Conservation (phyloP, 2,329 filamentous ascomycete genomes). For the Fusarium avenaceum region DNA sequence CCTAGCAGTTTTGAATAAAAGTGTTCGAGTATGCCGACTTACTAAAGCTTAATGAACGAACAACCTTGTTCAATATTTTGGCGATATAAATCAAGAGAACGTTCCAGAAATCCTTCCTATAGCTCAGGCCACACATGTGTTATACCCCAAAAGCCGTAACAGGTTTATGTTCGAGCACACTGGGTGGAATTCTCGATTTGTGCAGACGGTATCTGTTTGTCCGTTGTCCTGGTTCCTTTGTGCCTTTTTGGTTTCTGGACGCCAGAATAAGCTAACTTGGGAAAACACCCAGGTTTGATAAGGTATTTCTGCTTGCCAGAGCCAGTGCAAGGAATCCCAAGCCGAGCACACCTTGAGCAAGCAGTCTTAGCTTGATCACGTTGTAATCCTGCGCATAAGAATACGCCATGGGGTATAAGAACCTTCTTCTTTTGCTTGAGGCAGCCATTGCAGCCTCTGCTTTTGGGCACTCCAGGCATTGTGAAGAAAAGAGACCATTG, state of each 20-base stretch:
- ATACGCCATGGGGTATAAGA: not conserved
- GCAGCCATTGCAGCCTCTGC: constrained; percentile 63
- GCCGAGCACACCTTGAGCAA: constrained; percentile 61
- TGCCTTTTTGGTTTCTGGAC: not conserved
- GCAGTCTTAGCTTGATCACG: constrained; percentile 60
- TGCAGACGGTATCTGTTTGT: not conserved
- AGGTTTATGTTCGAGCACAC: constrained; percentile 10
- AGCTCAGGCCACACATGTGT: too few species aligned
- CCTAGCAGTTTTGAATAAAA: too few species aligned
- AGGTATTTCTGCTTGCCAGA: constrained; percentile 62
- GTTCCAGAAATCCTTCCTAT: too few species aligned
- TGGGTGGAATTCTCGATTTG: constrained; percentile 23
- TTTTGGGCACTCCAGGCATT: constrained; percentile 66
- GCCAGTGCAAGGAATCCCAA: constrained; percentile 60
- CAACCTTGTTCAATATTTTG: too few species aligned
- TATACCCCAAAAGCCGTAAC: too few species aligned
- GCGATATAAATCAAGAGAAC: too few species aligned
- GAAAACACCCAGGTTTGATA: constrained; percentile 57
- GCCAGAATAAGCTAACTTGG: constrained; percentile 4
- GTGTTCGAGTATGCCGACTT: too few species aligned
- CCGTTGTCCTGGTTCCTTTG: not conserved
- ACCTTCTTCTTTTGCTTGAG: constrained; percentile 68
- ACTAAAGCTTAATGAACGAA: too few species aligned
- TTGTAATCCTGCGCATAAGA: constrained; percentile 44
- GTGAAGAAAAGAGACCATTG: not conserved